These are phyloP conservation scores for Lentinus tigrinus DNA, from an alignment of 768 basidiomycete species.

Conservation along the genomic window DNA sequence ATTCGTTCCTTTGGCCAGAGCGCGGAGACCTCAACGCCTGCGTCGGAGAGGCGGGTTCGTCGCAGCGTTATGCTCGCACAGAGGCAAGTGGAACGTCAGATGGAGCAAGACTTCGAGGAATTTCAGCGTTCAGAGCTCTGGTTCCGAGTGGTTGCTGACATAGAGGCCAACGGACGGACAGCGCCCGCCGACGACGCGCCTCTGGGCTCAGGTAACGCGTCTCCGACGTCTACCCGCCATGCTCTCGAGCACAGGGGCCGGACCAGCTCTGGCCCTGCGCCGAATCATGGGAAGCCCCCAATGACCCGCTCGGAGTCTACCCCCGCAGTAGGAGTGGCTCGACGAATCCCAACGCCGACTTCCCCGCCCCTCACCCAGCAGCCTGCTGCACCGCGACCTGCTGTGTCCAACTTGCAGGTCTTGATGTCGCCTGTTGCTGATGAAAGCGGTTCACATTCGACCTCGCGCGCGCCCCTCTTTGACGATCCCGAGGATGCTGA, in stretches of 20 bases:
- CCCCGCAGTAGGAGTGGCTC: conserved; percentile 8
- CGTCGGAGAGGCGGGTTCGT: conserved; percentile 57
- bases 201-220: not conserved
- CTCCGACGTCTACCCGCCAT: conserved; percentile 7
- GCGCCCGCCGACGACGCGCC: conserved; percentile 4
- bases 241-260: not conserved
- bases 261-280: not conserved
- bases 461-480: conserved; percentile 70
- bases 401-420: conserved; percentile 68
- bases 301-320: conserved; percentile 21
- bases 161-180: conserved; percentile 35
- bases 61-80: conserved; percentile 83
- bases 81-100: conserved; percentile 78
- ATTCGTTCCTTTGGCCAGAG: conserved; percentile 67
- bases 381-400: conserved; percentile 22
- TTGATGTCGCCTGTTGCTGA: conserved; percentile 74
- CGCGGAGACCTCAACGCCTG: conserved; percentile 42
- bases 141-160: conserved; percentile 83
- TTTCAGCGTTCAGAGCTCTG: conserved; percentile 90
- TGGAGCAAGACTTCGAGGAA: conserved; percentile 88
- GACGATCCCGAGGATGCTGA: conserved; percentile 69
- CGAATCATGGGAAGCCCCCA: not conserved
- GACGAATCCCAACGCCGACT: conserved; percentile 2
- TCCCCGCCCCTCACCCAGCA: conserved; percentile 3
- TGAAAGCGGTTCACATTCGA: conserved; percentile 48